Evolutionary conservation across 2,329 filamentous ascomycete genomes (phyloP).

Genomic region (Aspergillus hortae): DNA sequence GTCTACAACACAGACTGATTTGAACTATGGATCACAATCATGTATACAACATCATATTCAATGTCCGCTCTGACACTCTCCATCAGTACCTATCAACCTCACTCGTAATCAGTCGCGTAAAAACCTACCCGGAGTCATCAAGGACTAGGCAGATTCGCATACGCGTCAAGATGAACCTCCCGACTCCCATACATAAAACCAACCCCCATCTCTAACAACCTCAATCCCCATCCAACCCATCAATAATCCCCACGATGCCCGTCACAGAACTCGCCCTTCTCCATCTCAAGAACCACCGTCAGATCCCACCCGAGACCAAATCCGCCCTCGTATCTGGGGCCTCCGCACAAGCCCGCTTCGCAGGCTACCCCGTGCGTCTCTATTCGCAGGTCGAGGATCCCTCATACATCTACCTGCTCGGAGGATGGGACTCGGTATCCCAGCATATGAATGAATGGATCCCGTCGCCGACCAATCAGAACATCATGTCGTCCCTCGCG

Average conservation of each 20-base stretch:
- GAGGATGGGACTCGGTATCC: constrained; percentile 43
- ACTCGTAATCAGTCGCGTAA: no score
- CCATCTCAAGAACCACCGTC: constrained; percentile 25
- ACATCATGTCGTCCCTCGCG: constrained; percentile 33
- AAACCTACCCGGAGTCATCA: no score
- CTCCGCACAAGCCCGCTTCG: constrained; percentile 34
- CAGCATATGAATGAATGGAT: constrained; percentile 45
- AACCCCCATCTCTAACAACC: no score
- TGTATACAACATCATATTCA: no score
- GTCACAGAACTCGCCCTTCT: constrained; percentile 47
- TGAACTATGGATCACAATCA: no score
- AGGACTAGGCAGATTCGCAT: no score
- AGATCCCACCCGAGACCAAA: constrained; percentile 22
- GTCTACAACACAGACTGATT: no score
- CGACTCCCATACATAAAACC: no score
- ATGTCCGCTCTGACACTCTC: no score
- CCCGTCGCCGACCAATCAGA: constrained; percentile 40
- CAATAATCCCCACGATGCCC: not conserved
- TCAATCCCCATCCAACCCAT: not conserved
- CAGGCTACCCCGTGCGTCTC: constrained; percentile 35
- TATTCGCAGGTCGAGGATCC: constrained; percentile 46
- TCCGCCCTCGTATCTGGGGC: constrained; percentile 32
- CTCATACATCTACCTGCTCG: constrained; percentile 42
- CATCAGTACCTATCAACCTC: no score
- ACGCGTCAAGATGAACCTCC: no score